phyloP scores from a whole-genome alignment of 345 rosid species.

The Gossypium longicalyx region DNA sequence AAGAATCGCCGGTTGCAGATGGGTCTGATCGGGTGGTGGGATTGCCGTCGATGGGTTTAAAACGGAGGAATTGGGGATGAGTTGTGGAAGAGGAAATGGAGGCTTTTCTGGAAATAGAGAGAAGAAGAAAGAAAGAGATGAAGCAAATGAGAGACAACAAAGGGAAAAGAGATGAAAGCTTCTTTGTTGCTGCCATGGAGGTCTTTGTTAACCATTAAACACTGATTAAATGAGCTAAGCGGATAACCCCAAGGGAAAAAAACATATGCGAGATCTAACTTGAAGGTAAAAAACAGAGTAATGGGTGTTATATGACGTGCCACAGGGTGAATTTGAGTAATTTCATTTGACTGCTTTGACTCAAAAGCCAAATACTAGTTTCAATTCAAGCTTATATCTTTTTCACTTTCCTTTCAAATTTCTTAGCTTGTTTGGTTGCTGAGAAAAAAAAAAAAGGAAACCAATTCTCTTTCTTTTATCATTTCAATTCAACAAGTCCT shows the following conservation, averaged over 20 bases:
- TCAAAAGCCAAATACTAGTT: too few species aligned
- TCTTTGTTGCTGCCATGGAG: conserved; percentile 36
- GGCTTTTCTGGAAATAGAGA: conserved; percentile 44
- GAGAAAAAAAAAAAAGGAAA: too few species aligned
- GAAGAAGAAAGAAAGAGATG: conserved; percentile 49
- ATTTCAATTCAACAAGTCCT: too few species aligned
- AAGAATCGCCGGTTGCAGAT: not conserved
- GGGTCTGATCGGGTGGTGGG: not conserved
- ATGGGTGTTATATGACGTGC: not conserved
- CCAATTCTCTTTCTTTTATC: too few species aligned
- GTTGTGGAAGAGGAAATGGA: conserved; percentile 38
- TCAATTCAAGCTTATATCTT: too few species aligned
- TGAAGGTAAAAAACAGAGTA: not conserved
- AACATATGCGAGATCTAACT: not conserved
- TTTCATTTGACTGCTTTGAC: too few species aligned
- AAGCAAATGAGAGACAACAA: conserved; percentile 56
- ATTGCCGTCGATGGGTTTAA: not conserved
- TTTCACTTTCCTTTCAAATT: too few species aligned
- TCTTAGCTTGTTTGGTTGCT: too few species aligned
- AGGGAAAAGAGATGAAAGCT: conserved; percentile 46
- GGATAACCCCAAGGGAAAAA: not conserved
- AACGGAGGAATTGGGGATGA: conserved; percentile 15
- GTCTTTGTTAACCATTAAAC: not conserved
- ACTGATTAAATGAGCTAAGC: not conserved
- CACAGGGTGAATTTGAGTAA: not conserved